Evolutionary conservation across 164 flowering plant species (phyloP).

Genomic region (Magnolia sinica): DNA sequence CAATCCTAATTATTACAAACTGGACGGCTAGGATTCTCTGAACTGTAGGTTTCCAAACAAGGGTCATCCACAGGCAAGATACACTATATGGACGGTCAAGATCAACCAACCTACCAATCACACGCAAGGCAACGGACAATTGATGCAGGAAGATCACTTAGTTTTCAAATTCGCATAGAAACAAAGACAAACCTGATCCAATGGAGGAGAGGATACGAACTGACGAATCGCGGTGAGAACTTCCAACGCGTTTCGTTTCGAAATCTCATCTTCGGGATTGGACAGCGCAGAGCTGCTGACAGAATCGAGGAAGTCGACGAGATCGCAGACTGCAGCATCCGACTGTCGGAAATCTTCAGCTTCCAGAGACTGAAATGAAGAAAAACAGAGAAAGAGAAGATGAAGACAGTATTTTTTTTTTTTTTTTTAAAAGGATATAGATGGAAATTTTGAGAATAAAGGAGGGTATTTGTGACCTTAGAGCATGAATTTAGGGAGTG

Average conservation of each 20-base stretch:
- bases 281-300: constrained; percentile 24
- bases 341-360: constrained; percentile 31
- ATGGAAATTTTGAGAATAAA: not conserved
- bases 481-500: not conserved
- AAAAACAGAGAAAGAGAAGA: not conserved
- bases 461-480: not conserved
- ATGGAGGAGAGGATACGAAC: constrained; percentile 34
- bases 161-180: not conserved
- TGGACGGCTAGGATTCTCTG: too few relatives aligned
- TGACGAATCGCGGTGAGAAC: constrained; percentile 38
- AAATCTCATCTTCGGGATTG: constrained; percentile 23
- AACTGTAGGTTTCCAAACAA: too few relatives aligned
- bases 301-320: constrained; percentile 43
- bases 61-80: too few relatives aligned
- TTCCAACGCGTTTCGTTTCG: constrained; percentile 26
- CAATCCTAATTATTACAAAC: too few relatives aligned
- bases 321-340: constrained; percentile 23
- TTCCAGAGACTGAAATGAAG: constrained; percentile 33
- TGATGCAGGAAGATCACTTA: too few relatives aligned
- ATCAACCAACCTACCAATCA: too few relatives aligned
- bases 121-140: too few relatives aligned
- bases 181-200: constrained; percentile 42
- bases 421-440: not conserved
- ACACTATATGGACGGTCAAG: too few relatives aligned
- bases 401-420: too few relatives aligned